Conservation (phyloP, 164 flowering plant species). For the Cinnamomum chago region DNA sequence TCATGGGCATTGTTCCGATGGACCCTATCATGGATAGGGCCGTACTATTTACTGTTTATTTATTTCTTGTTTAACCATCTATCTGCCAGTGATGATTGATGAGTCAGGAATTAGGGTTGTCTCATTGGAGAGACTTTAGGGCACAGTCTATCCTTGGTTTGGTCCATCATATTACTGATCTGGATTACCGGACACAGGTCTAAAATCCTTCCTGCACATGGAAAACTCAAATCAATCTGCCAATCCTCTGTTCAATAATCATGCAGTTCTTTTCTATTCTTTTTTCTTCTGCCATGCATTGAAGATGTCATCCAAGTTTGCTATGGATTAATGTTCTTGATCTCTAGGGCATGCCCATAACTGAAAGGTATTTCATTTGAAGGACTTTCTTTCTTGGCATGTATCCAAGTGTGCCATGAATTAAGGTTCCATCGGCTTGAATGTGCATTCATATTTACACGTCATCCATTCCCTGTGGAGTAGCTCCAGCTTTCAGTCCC, state of each 20-base stretch:
- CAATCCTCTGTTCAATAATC: background rate
- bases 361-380: too few species aligned
- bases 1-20: background rate
- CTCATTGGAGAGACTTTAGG: background rate
- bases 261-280: background rate
- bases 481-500: too few species aligned
- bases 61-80: too few species aligned
- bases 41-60: background rate
- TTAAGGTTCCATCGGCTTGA: too few species aligned
- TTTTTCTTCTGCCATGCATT: too few species aligned
- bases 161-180: background rate
- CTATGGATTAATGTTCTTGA: too few species aligned
- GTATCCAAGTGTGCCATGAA: too few species aligned
- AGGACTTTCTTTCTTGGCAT: too few species aligned
- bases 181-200: background rate
- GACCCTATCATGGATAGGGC: background rate
- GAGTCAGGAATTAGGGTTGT: background rate
- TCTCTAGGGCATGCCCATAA: too few species aligned
- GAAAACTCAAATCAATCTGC: background rate
- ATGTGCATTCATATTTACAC: too few species aligned
- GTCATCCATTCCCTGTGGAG: too few species aligned
- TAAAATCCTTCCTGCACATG: background rate
- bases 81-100: background rate
- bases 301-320: too few species aligned
- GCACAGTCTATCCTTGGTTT: background rate